Base-by-base conservation (phyloP, 768 basidiomycete genomes). In the Amanita polypyramis region DNA sequence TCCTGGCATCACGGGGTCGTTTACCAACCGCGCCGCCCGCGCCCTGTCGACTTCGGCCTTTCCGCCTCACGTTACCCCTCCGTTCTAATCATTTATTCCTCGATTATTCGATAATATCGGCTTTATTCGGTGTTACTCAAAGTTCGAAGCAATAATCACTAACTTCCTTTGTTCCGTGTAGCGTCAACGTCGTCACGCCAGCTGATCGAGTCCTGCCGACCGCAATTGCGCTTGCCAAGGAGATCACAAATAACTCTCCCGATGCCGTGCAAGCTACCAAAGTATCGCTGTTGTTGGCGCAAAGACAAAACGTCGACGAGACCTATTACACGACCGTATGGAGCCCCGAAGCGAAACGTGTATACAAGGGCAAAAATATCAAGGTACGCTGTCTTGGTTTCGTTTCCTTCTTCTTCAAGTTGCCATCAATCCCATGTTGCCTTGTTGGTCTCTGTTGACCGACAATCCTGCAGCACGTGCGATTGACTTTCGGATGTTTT, bases 211-310 rank as follows among this genome's bases (percentile, higher is more conserved):
- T 89, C 2, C 55, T 91, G 9, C 54, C 74, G 5, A 70, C 77
- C 6, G 88, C 89, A 2, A 61, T 91, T 23, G 64, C 67, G 3
- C 61, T 79, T 48, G 88, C 90, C 2, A 63, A 69, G 45, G 65
- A 74, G 46, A 79, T 91, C 52, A 63, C 63, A 12, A 57, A 59
- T 19, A 85, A 85, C 55, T 88, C 85, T 1, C 90, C 89, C 0
- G 90, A 91, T 60, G 72, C 88, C 0, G 80, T 91, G 1, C 82
- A 85, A 54, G 72, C 76, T 39, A 83, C 86, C 2, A 93, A 91
- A 60, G 67, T 72, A n/a, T 83, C 73, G 1, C 65, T 93, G 7
- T 45, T 85, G 12, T 60, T 83, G 2, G 65, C 75, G 1, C 74
- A 80, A 51, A 65, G 69, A 35, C 68, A 70, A n/a, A 70, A 72